Percentiles rank a stretch among this genome's conserved stretches.
phyloP scores from a whole-genome alignment of 257 asterid species.

The Prunella vulgaris region DNA sequence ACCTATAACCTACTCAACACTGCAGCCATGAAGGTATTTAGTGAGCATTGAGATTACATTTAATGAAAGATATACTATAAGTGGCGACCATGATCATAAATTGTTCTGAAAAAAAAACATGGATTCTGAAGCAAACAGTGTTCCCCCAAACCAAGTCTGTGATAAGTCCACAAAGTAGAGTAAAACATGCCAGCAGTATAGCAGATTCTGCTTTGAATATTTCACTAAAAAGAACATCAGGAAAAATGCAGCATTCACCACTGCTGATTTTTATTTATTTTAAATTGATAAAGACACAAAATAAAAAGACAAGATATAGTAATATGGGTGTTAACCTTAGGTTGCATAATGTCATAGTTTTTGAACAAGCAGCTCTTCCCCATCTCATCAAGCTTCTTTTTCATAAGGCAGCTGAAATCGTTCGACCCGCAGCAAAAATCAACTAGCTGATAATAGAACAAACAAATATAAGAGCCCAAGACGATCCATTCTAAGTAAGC shows the following conservation, averaged over 20 bases:
- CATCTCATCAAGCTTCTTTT: conserved; percentile 58
- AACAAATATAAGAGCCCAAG: not conserved
- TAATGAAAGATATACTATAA: not conserved
- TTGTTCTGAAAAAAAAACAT: not conserved
- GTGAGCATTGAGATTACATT: not conserved
- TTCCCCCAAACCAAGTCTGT: not conserved
- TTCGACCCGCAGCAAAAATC: conserved; percentile 93
- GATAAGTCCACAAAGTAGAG: not conserved
- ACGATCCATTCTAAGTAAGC: not conserved
- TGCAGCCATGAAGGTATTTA: not conserved
- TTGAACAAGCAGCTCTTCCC: conserved; percentile 65
- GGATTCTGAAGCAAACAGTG: not conserved
- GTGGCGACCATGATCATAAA: not conserved
- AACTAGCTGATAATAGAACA: conserved; percentile 61
- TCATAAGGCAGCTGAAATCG: conserved; percentile 82
- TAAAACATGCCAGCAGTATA: not conserved
- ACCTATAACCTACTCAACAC: not conserved
- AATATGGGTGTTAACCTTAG: conserved; percentile 48
- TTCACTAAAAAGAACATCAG: not conserved
- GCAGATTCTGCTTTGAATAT: not conserved
- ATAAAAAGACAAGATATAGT: not conserved
- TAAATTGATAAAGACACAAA: not conserved
- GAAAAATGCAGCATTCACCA: not conserved
- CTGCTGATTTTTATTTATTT: not conserved
- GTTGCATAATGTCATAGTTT: conserved; percentile 62